Base-by-base conservation (phyloP, 345 rosid species). In the Ailanthus altissimus region DNA sequence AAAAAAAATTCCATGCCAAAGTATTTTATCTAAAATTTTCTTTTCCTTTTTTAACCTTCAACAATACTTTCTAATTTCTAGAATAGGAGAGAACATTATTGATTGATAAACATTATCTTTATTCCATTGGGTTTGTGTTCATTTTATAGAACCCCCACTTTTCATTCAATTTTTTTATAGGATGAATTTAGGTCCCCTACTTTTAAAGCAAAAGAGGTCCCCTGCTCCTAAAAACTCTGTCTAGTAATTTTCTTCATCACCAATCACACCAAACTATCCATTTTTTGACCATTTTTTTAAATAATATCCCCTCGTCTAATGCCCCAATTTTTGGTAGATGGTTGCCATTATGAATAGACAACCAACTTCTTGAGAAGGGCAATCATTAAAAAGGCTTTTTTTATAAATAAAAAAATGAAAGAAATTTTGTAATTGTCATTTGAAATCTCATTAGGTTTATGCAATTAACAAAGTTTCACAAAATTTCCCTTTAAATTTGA, bases 221-320 rank as follows among this genome's bases (percentile, higher is more conserved):
- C 76, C 67, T 51, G 2, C 46, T 67, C 38, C 38, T 53, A 16
- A 68, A 75, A 43, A 59, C 46, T 61, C 11, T 18, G 70, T 59
- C 80, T 25, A 68, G 67, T 38, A 75, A 71, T 71, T 49, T 32
- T 62, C 56, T 38, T 69, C 26, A 20, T 75, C 76, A 57, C 38
- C 75, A 60, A 10, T 47, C 66, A 54, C 72, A 16, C 72, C 32
- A 54, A 65, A 51, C 69, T 40, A 70, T 45, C 38, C 51, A 45
- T 36, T 57, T n/a, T 68, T 67, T 36, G 51, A 49, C 53, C 46
- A 59, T 13, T 14, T 61, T 68, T 16, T 20, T 2, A 12, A 25
- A 1, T 32, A 32, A 3, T 1, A 32, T 32, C 38, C 38, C 70
- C 54, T 21, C 10, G 16, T 62, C 13, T 2, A 62, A 6, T 62